These are phyloP conservation scores for Picea sitchensis DNA, from an alignment of 75 land plant genomes.

Conservation along the genomic window DNA sequence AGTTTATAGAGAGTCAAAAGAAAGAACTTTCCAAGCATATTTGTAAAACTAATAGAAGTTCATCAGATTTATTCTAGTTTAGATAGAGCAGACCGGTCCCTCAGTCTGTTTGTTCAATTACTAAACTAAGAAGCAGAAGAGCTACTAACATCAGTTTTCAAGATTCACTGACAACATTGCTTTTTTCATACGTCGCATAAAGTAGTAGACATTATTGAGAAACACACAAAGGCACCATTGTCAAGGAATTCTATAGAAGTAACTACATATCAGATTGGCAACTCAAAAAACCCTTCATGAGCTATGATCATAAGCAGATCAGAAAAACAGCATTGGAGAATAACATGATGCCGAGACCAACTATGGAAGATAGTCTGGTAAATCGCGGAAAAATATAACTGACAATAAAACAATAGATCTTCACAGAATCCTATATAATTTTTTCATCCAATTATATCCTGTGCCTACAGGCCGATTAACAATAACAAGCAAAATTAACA, in stretches of 20 bases:
- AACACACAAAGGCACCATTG: background rate
- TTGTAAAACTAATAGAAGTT: constrained; percentile 2
- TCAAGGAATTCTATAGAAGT: background rate
- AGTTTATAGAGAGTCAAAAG: background rate
- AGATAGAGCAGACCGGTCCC: background rate
- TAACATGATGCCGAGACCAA: background rate
- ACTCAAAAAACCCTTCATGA: background rate
- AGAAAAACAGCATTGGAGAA: background rate
- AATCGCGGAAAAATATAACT: background rate
- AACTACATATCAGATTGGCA: background rate
- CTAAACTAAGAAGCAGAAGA: background rate
- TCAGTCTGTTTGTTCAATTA: background rate
- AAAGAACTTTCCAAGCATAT: background rate
- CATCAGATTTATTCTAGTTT: background rate
- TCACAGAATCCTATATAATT: background rate
- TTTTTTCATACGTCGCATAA: background rate
- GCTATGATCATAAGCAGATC: background rate
- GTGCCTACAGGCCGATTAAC: background rate
- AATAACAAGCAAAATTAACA: background rate
- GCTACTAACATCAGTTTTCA: background rate
- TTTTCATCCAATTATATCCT: background rate
- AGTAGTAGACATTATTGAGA: background rate
- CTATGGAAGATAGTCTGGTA: background rate
- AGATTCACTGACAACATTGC: background rate
- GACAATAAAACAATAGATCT: background rate